A percentile compares a stretch with the other conserved stretches of the same genome.
Conservation (phyloP, 768 basidiomycete species). For the Gymnopilus junonius region DNA sequence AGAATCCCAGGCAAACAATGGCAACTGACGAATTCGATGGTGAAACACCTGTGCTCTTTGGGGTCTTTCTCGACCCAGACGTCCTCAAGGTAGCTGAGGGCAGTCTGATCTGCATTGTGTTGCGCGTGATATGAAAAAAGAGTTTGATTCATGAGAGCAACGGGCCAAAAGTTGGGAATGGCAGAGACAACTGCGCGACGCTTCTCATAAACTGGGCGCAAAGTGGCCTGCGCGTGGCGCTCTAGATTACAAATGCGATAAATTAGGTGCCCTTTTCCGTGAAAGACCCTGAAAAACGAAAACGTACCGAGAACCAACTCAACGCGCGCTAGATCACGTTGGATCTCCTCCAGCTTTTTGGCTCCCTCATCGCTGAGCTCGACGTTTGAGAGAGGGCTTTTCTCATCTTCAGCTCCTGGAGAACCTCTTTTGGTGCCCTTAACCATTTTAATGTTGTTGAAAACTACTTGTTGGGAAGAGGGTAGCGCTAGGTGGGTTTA, state of each 20-base stretch:
- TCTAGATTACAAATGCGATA: conserved; percentile 44
- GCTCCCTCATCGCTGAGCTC: conserved; percentile 77
- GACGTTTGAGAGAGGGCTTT: conserved; percentile 66
- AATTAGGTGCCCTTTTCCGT: neutral
- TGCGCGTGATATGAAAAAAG: conserved; percentile 68
- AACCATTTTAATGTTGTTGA: conserved; percentile 31
- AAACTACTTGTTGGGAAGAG: conserved; percentile 10
- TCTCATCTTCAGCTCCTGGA: conserved; percentile 79
- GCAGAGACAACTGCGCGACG: conserved; percentile 67
- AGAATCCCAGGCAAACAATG: neutral
- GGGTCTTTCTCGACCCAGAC: conserved; percentile 80
- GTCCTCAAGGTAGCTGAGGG: conserved; percentile 84
- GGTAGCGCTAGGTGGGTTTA: conserved; percentile 8
- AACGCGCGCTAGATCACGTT: conserved; percentile 71
- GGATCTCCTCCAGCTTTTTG: conserved; percentile 63
- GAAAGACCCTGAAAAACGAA: neutral
- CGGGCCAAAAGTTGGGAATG: conserved; percentile 86
- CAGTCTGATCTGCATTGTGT: conserved; percentile 78
- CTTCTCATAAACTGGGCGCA: conserved; percentile 68
- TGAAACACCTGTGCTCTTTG: conserved; percentile 79
- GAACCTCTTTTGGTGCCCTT: conserved; percentile 76
- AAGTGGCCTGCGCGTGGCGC: conserved; percentile 59
- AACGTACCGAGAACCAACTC: conserved; percentile 77
- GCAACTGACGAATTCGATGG: conserved; percentile 83
- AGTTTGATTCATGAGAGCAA: conserved; percentile 76